phyloP scores from a whole-genome alignment of 75 land plant species.

The Adiantum capillusveneris region DNA sequence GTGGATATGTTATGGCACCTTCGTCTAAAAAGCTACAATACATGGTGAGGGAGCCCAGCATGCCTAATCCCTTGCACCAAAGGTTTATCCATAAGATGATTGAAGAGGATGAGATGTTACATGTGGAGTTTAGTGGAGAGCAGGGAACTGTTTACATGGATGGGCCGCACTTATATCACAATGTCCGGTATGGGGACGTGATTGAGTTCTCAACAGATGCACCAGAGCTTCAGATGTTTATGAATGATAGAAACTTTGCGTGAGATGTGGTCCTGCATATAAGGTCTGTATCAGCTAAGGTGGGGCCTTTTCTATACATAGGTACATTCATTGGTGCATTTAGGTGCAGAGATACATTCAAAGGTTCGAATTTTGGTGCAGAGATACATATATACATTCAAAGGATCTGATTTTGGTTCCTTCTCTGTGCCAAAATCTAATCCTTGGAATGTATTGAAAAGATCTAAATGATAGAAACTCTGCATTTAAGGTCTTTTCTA shows the following conservation, averaged over 20 bases:
- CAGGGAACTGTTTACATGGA: slow-evolving; percentile 75
- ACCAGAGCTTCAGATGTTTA: slow-evolving; percentile 47
- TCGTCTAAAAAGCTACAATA: slow-evolving; percentile 69
- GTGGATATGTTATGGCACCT: slow-evolving; percentile 75
- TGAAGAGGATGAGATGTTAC: slow-evolving; percentile 38
- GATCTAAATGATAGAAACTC: no score
- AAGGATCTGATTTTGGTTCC: no score
- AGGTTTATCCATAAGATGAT: slow-evolving; percentile 52
- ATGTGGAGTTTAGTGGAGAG: slow-evolving; percentile 45
- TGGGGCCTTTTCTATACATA: no score
- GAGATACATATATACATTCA: no score
- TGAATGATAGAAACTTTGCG: slow-evolving; percentile 3
- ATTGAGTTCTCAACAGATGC: slow-evolving; percentile 64
- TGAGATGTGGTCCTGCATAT: no score
- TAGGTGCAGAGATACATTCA: no score
- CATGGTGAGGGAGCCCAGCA: slow-evolving; percentile 90
- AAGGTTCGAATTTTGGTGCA: no score
- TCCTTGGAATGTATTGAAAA: no score
- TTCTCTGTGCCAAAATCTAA: no score
- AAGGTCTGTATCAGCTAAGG: no score
- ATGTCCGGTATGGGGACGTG: slow-evolving; percentile 57
- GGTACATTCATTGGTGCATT: no score
- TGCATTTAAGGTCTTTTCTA: no score
- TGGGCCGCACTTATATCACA: slow-evolving; percentile 58
- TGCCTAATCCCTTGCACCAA: slow-evolving; percentile 17